These are phyloP conservation scores for Raphanus raphanistrum DNA, from an alignment of 345 rosid genomes.

Conservation along the genomic window DNA sequence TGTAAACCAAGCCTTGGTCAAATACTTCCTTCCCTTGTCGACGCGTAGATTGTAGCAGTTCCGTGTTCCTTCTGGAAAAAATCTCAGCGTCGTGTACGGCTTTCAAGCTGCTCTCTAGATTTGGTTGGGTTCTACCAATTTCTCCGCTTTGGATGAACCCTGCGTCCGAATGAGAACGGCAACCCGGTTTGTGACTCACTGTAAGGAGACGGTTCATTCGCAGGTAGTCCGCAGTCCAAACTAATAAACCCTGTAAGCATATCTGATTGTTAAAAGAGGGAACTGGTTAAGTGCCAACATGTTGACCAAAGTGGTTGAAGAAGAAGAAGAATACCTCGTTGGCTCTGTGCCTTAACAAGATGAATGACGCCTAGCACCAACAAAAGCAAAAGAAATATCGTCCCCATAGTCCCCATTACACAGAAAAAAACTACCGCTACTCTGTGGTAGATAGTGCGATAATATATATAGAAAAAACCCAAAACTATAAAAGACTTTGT, in stretches of 20 bases:
- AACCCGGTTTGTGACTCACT: conserved; percentile 20
- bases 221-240: conserved; percentile 43
- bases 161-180: conserved; percentile 39
- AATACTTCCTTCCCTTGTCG: conserved; percentile 18
- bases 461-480: neutral
- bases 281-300: too few relatives aligned
- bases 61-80: conserved; percentile 45
- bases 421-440: neutral
- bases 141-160: conserved; percentile 35
- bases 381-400: neutral
- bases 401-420: neutral
- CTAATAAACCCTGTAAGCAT: conserved; percentile 37
- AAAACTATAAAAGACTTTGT: neutral
- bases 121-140: neutral
- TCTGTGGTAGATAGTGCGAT: neutral
- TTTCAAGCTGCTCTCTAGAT: neutral
- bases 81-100: conserved; percentile 17
- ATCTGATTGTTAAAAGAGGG: too few relatives aligned
- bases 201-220: conserved; percentile 12
- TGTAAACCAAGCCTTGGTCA: conserved; percentile 38
- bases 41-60: conserved; percentile 42
- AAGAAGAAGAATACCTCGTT: conserved; percentile 34
- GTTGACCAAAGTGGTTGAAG: too few relatives aligned
- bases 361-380: neutral
- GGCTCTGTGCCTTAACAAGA: conserved; percentile 27